Conservation (phyloP, 2,329 filamentous ascomycete species). For the Penicillium digitatum region DNA sequence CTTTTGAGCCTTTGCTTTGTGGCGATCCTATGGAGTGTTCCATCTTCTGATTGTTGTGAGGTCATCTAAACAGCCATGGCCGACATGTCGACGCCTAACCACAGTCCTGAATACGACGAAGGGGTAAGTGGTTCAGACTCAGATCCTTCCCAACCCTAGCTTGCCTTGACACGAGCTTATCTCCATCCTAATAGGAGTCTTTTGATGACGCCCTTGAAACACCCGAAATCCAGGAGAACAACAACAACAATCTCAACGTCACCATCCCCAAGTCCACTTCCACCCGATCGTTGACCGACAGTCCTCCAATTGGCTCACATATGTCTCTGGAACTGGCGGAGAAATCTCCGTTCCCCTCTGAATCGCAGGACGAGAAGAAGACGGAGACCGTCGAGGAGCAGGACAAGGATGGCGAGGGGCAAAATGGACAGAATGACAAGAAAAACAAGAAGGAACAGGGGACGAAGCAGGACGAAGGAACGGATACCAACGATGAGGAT, state of each 20-base stretch:
- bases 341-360: constrained; percentile 29
- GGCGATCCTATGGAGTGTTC: constrained; percentile 18
- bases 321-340: constrained; percentile 37
- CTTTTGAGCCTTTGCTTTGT: constrained; percentile 3
- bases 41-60: constrained; percentile 16
- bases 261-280: constrained; percentile 45
- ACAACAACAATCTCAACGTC: constrained; percentile 19
- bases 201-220: constrained; percentile 73
- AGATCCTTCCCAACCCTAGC: not conserved
- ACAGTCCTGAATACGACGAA: constrained; percentile 44
- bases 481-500: constrained; percentile 12
- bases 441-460: constrained; percentile 12
- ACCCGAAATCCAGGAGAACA: constrained; percentile 26
- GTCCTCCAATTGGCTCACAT: constrained; percentile 39
- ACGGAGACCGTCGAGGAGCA: constrained; percentile 5
- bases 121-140: constrained; percentile 32
- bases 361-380: constrained; percentile 26
- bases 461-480: constrained; percentile 4
- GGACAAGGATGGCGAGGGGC: not conserved
- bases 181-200: constrained; percentile 54
- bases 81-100: constrained; percentile 39
- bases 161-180: constrained; percentile 13
- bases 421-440: constrained; percentile 9
- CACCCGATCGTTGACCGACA: constrained; percentile 58
- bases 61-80: constrained; percentile 11